phyloP scores from a whole-genome alignment of 495 filamentous ascomycete genomes.

The Aspergillus baeticus region DNA sequence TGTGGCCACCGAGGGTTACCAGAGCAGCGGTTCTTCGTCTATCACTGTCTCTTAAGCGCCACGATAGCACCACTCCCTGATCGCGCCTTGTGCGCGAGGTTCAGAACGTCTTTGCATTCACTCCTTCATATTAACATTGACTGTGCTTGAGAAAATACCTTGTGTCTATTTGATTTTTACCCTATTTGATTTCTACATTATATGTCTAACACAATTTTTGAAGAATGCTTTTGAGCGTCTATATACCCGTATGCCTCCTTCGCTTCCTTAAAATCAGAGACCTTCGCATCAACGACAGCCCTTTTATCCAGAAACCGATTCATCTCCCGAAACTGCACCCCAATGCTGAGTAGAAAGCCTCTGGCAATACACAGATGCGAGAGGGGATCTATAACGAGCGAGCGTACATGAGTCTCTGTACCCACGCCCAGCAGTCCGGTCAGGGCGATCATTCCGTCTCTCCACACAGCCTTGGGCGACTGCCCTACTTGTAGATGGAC shows the following conservation, averaged over 20 bases:
- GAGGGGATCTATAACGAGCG: conserved; percentile 33
- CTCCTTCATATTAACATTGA: background rate
- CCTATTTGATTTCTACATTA: no score
- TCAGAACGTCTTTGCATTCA: background rate
- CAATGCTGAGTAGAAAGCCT: conserved; percentile 48
- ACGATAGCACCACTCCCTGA: no score
- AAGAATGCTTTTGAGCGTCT: conserved; percentile 67
- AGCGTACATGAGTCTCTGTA: conserved; percentile 20
- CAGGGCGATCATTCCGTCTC: conserved; percentile 58
- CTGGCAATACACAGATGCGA: conserved; percentile 33
- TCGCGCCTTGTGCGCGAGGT: no score
- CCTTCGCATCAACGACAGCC: conserved; percentile 52
- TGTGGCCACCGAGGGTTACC: conserved; percentile 58
- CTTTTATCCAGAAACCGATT: conserved; percentile 52
- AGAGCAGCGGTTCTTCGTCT: conserved; percentile 48
- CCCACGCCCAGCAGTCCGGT: conserved; percentile 48
- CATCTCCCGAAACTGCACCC: conserved; percentile 56
- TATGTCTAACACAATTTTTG: conserved; percentile 64
- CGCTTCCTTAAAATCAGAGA: conserved; percentile 50
- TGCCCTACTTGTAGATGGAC: conserved; percentile 53
- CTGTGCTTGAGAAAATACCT: background rate
- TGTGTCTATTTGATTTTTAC: background rate
- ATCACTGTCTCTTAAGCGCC: conserved; percentile 44
- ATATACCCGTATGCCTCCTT: conserved; percentile 46
- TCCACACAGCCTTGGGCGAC: conserved; percentile 55